Conservation (phyloP, 176 grass and related monocot species). For the Aegilops tauschii region DNA sequence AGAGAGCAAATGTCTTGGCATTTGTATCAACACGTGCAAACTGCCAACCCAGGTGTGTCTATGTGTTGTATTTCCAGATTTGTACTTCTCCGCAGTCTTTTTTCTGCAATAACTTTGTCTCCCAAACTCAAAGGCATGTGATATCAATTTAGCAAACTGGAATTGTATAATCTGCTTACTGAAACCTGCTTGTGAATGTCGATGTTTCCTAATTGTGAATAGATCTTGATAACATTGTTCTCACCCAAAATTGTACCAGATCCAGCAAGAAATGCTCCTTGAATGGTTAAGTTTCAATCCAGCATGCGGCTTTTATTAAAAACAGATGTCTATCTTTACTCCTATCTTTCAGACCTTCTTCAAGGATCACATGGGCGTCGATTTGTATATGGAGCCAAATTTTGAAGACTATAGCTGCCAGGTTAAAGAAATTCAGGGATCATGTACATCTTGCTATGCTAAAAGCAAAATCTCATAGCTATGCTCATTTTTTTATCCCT, state of each 20-base stretch:
- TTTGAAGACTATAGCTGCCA: slow-evolving; percentile 88
- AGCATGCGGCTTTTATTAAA: no score
- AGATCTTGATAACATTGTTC: neutral
- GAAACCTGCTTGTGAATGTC: neutral
- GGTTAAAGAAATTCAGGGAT: slow-evolving; percentile 33
- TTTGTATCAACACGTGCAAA: slow-evolving; percentile 95
- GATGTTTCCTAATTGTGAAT: neutral
- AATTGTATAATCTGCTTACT: neutral
- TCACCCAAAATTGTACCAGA: neutral
- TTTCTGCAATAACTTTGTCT: neutral
- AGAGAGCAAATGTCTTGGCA: slow-evolving; percentile 89
- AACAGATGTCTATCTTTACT: no score
- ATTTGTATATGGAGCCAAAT: slow-evolving; percentile 91
- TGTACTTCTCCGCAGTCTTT: neutral
- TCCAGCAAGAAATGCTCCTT: neutral
- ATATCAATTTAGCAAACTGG: neutral
- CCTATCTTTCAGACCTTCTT: slow-evolving; percentile 67
- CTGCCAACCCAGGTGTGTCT: slow-evolving; percentile 77
- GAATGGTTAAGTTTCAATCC: neutral
- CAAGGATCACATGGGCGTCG: slow-evolving; percentile 83
- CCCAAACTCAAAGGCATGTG: neutral
- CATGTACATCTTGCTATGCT: neutral
- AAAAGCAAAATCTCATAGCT: neutral
- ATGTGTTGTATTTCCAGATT: neutral
- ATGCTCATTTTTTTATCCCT: neutral